Evolutionary conservation across 2,329 filamentous ascomycete species (phyloP).

Genomic region (Aaosphaeria arxii): DNA sequence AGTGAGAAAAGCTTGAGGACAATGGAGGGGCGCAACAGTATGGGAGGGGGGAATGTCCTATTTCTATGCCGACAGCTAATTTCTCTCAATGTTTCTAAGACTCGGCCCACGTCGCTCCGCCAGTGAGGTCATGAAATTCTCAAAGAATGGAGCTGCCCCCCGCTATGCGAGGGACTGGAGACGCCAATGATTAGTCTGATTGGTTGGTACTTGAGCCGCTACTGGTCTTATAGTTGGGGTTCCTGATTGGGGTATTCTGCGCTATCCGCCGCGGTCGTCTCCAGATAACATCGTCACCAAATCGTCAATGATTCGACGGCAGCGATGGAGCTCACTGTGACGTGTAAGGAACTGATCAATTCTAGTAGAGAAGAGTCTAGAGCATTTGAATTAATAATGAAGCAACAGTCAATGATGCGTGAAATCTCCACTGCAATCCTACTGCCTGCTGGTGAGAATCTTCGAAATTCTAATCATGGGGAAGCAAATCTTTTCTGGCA

Average conservation of each 20-base stretch:
- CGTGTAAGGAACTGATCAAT: too few relatives aligned
- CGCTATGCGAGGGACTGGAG: slow-evolving; percentile 4
- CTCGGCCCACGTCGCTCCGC: slow-evolving; percentile 23
- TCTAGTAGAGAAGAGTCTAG: too few relatives aligned
- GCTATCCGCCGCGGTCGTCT: background rate
- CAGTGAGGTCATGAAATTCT: slow-evolving; percentile 32
- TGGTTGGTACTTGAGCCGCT: slow-evolving; percentile 5
- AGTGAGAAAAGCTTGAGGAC: background rate
- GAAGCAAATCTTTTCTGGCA: too few relatives aligned
- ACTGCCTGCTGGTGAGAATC: too few relatives aligned
- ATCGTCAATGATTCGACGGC: too few relatives aligned
- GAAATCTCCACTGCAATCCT: too few relatives aligned
- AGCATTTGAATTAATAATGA: too few relatives aligned
- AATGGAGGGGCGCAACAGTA: slow-evolving; percentile 9
- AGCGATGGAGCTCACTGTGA: too few relatives aligned
- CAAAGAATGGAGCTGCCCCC: slow-evolving; percentile 10
- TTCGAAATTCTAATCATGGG: too few relatives aligned
- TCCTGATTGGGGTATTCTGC: background rate
- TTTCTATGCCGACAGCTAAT: slow-evolving; percentile 16
- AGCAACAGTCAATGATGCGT: too few relatives aligned
- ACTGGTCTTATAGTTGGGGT: background rate
- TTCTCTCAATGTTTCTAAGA: slow-evolving; percentile 13
- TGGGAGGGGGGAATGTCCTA: slow-evolving; percentile 22
- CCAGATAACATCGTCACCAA: too few relatives aligned
- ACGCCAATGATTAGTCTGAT: slow-evolving; percentile 14